These are phyloP conservation scores for Trichoderma asperelloides DNA, from an alignment of 495 filamentous ascomycete genomes.

Conservation along the genomic window DNA sequence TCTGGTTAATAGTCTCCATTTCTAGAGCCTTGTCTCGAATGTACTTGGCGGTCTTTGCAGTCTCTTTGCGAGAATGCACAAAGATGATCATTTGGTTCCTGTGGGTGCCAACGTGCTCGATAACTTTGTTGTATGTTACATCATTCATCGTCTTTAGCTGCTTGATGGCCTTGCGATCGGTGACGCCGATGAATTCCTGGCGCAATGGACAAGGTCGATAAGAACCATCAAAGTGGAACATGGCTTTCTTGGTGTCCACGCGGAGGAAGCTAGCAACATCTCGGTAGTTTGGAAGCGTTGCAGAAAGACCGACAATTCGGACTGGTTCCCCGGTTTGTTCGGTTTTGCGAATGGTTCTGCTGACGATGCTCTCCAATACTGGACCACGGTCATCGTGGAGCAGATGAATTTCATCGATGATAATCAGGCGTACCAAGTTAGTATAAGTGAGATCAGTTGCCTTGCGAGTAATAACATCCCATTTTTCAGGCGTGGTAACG, in stretches of 20 bases:
- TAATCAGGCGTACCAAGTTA: slow-evolving; percentile 85
- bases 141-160: slow-evolving; percentile 99
- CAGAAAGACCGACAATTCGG: slow-evolving; percentile 84
- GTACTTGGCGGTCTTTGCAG: slow-evolving; percentile 92
- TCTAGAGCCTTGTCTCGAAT: slow-evolving; percentile 93
- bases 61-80: slow-evolving; percentile 96
- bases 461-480: slow-evolving; percentile 97
- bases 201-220: slow-evolving; percentile 87
- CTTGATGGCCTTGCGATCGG: slow-evolving; percentile 97
- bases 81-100: slow-evolving; percentile 98
- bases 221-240: slow-evolving; percentile 95
- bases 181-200: slow-evolving; percentile 97
- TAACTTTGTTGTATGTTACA: slow-evolving; percentile 92
- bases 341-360: slow-evolving; percentile 80
- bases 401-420: slow-evolving; percentile 97
- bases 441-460: slow-evolving; percentile 96
- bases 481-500: slow-evolving; percentile 97
- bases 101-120: slow-evolving; percentile 88
- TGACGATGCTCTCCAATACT: slow-evolving; percentile 94
- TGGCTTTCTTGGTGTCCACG: slow-evolving; percentile 72
- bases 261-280: slow-evolving; percentile 96
- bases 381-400: slow-evolving; percentile 96
- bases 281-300: slow-evolving; percentile 91
- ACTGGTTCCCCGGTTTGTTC: slow-evolving; percentile 91
- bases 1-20: slow-evolving; percentile 91